phyloP scores from a whole-genome alignment of 805 yeast genomes.

The Candida tibetensis region DNA sequence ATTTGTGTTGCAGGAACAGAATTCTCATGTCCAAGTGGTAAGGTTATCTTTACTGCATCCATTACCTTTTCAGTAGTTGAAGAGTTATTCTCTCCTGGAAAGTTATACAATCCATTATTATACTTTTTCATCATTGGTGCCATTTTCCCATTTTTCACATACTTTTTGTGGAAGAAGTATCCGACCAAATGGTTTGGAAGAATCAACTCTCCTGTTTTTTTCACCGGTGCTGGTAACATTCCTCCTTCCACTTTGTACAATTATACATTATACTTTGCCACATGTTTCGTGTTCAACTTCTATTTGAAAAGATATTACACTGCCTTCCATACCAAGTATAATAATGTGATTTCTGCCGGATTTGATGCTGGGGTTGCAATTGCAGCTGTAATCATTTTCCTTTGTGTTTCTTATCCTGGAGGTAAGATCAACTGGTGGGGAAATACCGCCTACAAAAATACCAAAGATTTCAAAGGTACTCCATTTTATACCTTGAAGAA shows the following conservation, averaged over 20 bases:
- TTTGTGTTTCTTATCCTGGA: conserved; percentile 22
- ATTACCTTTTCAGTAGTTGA: conserved; percentile 40
- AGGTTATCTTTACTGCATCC: conserved; percentile 18
- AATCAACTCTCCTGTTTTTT: conserved; percentile 13
- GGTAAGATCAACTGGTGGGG: conserved; percentile 17
- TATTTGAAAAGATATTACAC: conserved; percentile 12
- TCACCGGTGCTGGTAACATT: conserved; percentile 17
- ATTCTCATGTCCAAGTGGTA: conserved; percentile 19
- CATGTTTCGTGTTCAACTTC: conserved; percentile 15
- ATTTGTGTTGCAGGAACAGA: conserved; percentile 16
- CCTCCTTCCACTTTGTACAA: conserved; percentile 18
- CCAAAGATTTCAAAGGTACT: conserved; percentile 11
- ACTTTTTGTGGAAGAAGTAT: conserved; percentile 12
- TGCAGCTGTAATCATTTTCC: conserved; percentile 38
- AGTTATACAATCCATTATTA: conserved; percentile 26
- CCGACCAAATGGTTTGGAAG: conserved; percentile 18
- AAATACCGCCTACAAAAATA: conserved; percentile 13
- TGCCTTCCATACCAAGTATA: conserved; percentile 13
- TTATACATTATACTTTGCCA: conserved; percentile 16
- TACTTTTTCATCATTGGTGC: conserved; percentile 35
- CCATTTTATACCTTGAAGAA: conserved; percentile 10
- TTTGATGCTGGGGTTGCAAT: conserved; percentile 25
- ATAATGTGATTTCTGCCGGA: conserved; percentile 14
- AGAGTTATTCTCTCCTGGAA: conserved; percentile 27
- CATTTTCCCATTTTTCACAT: conserved; percentile 20